These are phyloP conservation scores for Teunomyces pallodes DNA, from an alignment of 805 yeast species.

Conservation along the genomic window DNA sequence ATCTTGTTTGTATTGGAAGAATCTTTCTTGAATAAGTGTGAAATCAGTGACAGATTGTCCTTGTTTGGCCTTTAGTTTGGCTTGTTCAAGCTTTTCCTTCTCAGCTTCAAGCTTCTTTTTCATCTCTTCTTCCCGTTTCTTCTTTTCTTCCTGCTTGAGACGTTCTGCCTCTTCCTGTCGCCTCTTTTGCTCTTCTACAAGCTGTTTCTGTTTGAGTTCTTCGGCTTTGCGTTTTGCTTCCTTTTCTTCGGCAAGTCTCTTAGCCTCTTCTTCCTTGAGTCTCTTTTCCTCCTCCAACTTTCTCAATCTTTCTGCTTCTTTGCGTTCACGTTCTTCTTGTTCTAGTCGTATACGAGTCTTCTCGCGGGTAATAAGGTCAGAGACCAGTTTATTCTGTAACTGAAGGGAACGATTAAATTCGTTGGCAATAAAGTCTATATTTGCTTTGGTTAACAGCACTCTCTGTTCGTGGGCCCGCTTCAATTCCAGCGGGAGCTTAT, in stretches of 20 bases:
- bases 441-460: not conserved
- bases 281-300: slow-evolving; percentile 12
- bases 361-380: not conserved
- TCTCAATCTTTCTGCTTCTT: slow-evolving; percentile 14
- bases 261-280: slow-evolving; percentile 1
- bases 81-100: slow-evolving; percentile 2
- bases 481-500: not conserved
- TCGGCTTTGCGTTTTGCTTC: slow-evolving; percentile 7
- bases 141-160: slow-evolving; percentile 18
- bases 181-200: slow-evolving; percentile 10
- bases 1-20: slow-evolving; percentile 47
- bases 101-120: slow-evolving; percentile 3
- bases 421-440: not conserved
- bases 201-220: slow-evolving; percentile 7
- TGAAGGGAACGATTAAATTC: not conserved
- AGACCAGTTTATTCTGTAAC: slow-evolving; percentile 12
- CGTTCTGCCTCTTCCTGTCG: slow-evolving; percentile 16
- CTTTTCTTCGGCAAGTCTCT: slow-evolving; percentile 5
- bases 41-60: slow-evolving; percentile 33
- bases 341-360: slow-evolving; percentile 5
- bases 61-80: slow-evolving; percentile 13
- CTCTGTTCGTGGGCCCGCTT: not conserved
- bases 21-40: slow-evolving; percentile 39
- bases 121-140: slow-evolving; percentile 8
- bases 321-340: slow-evolving; percentile 7